phyloP scores from a whole-genome alignment of 331 rosid species.

The Rhamnella rubrinervis region DNA sequence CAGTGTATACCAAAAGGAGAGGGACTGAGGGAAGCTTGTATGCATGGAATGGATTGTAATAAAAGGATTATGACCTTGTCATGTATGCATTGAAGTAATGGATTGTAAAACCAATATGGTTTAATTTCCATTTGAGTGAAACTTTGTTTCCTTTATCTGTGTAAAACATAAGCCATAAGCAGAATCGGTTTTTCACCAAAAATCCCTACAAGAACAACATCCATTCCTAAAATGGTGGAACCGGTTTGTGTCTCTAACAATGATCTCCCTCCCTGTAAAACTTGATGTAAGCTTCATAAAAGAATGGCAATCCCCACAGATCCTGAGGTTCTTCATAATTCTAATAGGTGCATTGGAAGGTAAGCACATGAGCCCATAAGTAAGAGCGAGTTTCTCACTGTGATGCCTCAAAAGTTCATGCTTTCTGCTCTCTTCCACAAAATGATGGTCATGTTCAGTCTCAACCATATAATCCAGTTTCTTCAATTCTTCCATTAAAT shows the following conservation, averaged over 20 bases:
- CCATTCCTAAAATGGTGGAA: conserved; percentile 78
- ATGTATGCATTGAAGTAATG: too few species aligned
- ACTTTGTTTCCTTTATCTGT: neutral
- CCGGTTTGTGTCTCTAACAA: conserved; percentile 68
- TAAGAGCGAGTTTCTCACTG: conserved; percentile 80
- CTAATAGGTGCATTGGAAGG: conserved; percentile 64
- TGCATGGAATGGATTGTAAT: too few species aligned
- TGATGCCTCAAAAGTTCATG: conserved; percentile 69
- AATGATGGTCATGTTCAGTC: conserved; percentile 60
- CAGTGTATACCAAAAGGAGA: too few species aligned
- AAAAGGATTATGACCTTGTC: too few species aligned
- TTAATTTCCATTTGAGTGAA: neutral
- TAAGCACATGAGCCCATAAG: conserved; percentile 70
- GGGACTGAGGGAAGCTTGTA: too few species aligned
- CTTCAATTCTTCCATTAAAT: conserved; percentile 58
- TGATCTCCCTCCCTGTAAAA: conserved; percentile 48
- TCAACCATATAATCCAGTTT: conserved; percentile 57
- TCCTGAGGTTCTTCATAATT: conserved; percentile 90
- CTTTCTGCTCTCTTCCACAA: conserved; percentile 63
- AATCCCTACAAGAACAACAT: conserved; percentile 60
- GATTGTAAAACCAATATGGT: neutral
- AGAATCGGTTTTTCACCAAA: conserved; percentile 48
- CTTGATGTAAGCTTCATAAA: conserved; percentile 70
- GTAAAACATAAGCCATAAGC: neutral
- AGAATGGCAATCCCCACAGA: conserved; percentile 86